Percentiles rank a stretch among this genome's conserved stretches.
These are phyloP conservation scores for Carallia pectinifolia DNA, from an alignment of 345 rosid species.

Conservation along the genomic window DNA sequence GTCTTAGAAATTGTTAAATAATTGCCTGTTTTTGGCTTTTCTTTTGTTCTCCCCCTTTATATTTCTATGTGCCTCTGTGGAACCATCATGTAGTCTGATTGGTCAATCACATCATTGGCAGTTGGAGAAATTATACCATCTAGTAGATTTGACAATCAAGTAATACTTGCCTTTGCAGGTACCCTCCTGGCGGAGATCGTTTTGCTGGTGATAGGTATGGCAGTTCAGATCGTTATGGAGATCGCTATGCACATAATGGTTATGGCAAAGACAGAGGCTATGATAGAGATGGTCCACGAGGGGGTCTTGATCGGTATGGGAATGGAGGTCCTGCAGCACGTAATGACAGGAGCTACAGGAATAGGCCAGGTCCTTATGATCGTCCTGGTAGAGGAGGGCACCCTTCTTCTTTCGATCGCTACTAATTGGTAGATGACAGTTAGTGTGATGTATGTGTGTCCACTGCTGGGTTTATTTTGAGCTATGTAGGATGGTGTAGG, in stretches of 20 bases:
- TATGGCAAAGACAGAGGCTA: constrained; percentile 73
- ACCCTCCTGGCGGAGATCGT: constrained; percentile 67
- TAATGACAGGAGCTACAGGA: constrained; percentile 68
- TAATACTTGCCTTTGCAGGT: constrained; percentile 42
- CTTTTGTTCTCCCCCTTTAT: too few relatives aligned
- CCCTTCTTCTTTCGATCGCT: constrained; percentile 78
- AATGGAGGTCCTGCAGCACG: constrained; percentile 68
- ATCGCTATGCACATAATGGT: constrained; percentile 65
- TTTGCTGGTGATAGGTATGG: constrained; percentile 66
- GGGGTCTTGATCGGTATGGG: constrained; percentile 63
- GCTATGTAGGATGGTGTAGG: constrained; percentile 1
- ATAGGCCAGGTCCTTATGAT: constrained; percentile 72
- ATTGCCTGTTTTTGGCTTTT: too few relatives aligned
- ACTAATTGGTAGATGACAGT: constrained; percentile 24
- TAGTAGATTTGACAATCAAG: not conserved
- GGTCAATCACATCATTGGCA: too few relatives aligned
- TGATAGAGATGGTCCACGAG: constrained; percentile 67
- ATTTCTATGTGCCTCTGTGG: too few relatives aligned
- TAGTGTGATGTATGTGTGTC: not conserved
- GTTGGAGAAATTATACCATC: too few relatives aligned
- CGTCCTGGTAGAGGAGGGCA: constrained; percentile 74
- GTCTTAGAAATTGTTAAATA: too few relatives aligned
- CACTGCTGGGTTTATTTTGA: too few relatives aligned
- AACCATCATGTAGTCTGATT: too few relatives aligned
- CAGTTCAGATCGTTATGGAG: constrained; percentile 72